Evolutionary conservation across 2,329 filamentous ascomycete genomes (phyloP).

Genomic region (Fusarium heterosporum): DNA sequence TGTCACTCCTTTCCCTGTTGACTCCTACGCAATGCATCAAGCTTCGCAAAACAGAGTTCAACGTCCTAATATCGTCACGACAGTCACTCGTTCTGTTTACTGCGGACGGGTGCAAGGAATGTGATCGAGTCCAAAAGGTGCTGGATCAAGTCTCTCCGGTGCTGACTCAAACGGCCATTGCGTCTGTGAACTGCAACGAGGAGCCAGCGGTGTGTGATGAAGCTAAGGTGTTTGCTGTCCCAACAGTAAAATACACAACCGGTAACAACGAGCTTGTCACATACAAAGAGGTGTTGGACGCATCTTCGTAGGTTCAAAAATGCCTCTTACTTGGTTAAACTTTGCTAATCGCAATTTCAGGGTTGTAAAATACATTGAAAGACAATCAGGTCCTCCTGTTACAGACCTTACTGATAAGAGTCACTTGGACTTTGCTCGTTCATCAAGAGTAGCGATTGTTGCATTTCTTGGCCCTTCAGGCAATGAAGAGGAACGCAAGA

Average conservation of each 20-base stretch:
- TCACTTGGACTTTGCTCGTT: not conserved
- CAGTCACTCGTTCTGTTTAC: not conserved
- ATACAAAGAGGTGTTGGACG: constrained; percentile 4
- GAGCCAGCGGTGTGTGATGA: constrained; percentile 3
- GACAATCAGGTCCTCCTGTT: constrained; percentile 5
- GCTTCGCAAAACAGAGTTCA: constrained; percentile 4
- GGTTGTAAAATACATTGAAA: constrained; percentile 2
- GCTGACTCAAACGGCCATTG: not conserved
- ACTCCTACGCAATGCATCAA: not conserved
- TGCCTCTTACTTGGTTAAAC: fast-evolving
- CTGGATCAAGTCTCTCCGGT: not conserved
- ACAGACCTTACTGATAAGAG: not conserved
- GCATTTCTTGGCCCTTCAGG: not conserved
- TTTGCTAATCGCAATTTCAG: not conserved
- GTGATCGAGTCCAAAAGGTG: not conserved
- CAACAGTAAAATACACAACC: not conserved
- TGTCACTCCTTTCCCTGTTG: not conserved
- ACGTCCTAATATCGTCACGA: not conserved
- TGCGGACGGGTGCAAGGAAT: constrained; percentile 9
- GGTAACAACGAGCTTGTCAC: not conserved
- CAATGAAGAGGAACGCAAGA: fast-evolving
- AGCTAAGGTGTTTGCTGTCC: not conserved
- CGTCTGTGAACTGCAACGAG: constrained; percentile 5
- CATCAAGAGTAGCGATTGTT: not conserved
- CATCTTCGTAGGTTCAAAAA: not conserved